Evolutionary conservation across 2,329 filamentous ascomycete species (phyloP).

Genomic region (Aspergillus phoenicis): DNA sequence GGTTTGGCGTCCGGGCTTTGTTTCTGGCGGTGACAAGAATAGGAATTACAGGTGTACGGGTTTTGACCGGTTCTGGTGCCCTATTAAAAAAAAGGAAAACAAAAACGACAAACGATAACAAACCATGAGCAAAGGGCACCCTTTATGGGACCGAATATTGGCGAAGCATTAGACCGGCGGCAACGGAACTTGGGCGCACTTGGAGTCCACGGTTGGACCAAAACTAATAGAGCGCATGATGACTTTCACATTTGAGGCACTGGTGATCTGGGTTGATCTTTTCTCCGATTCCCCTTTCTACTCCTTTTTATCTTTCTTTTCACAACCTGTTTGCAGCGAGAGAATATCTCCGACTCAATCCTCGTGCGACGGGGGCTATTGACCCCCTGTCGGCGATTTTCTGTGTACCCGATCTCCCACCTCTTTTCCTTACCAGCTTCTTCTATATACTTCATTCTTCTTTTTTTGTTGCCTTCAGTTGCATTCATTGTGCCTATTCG

Average conservation of each 20-base stretch:
- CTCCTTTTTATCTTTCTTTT: conserved; percentile 44
- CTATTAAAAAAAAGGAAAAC: neutral
- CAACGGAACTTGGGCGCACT: conserved; percentile 22
- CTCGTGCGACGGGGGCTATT: neutral
- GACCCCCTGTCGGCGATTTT: neutral
- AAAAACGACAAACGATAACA: conserved; percentile 8
- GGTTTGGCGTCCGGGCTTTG: conserved; percentile 41
- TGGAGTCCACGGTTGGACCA: conserved; percentile 22
- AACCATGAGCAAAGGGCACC: conserved; percentile 15
- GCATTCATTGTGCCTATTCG: conserved; percentile 29
- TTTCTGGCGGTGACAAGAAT: conserved; percentile 26
- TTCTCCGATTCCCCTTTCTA: conserved; percentile 21
- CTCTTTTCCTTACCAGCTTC: conserved; percentile 21
- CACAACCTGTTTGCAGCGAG: conserved; percentile 23
- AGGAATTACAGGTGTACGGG: conserved; percentile 28
- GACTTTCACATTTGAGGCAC: conserved; percentile 24
- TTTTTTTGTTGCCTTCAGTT: conserved; percentile 1
- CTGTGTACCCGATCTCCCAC: conserved; percentile 27
- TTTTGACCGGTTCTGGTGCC: conserved; percentile 10
- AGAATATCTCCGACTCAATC: conserved; percentile 2
- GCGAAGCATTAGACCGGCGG: conserved; percentile 18
- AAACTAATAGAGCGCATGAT: conserved; percentile 28
- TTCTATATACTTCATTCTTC: conserved; percentile 24
- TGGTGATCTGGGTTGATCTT: conserved; percentile 31
- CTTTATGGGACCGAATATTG: conserved; percentile 12